Percentiles rank a stretch among this genome's conserved stretches.
phyloP scores from a whole-genome alignment of 805 yeast genomes.

The Candida schatavii region DNA sequence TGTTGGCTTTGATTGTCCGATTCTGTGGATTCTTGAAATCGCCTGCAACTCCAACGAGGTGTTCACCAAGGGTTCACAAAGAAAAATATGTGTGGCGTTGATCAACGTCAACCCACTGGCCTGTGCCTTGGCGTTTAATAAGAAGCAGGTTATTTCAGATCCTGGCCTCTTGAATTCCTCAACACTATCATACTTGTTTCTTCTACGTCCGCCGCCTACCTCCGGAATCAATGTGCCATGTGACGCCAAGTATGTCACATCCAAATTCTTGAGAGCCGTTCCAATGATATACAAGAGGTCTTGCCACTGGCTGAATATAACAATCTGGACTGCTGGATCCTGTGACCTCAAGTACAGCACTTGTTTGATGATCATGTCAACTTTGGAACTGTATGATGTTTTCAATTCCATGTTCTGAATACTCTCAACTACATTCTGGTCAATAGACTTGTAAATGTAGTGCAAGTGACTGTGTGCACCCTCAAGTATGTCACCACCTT shows the following conservation, averaged over 20 bases:
- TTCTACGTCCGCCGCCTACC: slow-evolving; percentile 26
- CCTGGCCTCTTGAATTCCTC: slow-evolving; percentile 58
- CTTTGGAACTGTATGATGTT: slow-evolving; percentile 72
- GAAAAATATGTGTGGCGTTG: slow-evolving; percentile 87
- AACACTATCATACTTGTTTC: slow-evolving; percentile 38
- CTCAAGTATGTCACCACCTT: slow-evolving; percentile 6
- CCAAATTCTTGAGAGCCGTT: slow-evolving; percentile 59
- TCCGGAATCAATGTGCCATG: slow-evolving; percentile 36
- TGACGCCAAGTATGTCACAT: slow-evolving; percentile 57
- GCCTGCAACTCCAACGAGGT: slow-evolving; percentile 89
- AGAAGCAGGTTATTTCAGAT: slow-evolving; percentile 70
- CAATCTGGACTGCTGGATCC: slow-evolving; percentile 69
- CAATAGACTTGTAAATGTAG: slow-evolving; percentile 46
- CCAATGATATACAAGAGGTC: slow-evolving; percentile 67
- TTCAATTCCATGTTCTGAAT: slow-evolving; percentile 37
- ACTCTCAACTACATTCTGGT: slow-evolving; percentile 37
- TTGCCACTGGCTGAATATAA: slow-evolving; percentile 88
- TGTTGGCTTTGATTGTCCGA: slow-evolving; percentile 81
- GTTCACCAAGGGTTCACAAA: slow-evolving; percentile 91
- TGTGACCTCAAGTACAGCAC: slow-evolving; percentile 57
- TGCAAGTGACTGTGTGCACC: slow-evolving; percentile 19
- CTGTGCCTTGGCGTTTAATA: slow-evolving; percentile 80
- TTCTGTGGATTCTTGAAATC: slow-evolving; percentile 84
- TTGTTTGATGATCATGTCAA: slow-evolving; percentile 77
- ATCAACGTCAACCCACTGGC: slow-evolving; percentile 89